Base-by-base conservation (phyloP, 176 grass and related monocot genomes). In the Bothriochloa decipiens region DNA sequence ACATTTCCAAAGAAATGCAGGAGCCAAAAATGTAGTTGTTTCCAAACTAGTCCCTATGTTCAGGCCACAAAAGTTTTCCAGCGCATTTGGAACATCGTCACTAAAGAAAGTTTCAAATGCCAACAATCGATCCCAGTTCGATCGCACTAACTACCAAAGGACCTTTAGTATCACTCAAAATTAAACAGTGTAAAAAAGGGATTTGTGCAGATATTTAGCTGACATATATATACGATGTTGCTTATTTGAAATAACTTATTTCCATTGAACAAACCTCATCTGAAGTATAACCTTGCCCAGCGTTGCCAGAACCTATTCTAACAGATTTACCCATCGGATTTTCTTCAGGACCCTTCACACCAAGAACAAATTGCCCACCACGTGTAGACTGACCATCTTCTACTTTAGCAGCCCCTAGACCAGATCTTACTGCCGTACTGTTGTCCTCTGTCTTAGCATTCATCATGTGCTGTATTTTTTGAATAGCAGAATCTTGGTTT, bases 261-360 rank as follows among this genome's bases (percentile, higher is more conserved):
- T 78, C 57, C 14, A 77, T 66, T 16, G 16, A 85, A 83, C 27
- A 72, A 74, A 45, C 4, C 96, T 99, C 96, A n/a, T 99, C 96
- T 63, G 93, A 99, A 41, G 93, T 99, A 81, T 99, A 99, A 42
- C 96, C 96, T 85, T 99, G 96, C 46, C 96, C 96, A 55, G 96
- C 96, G 74, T 99, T 99, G 40, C 96, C 96, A 81, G 93, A 96
- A 83, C 96, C 96, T 73, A 96, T 89, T 77, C 96, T 92, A 67
- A 74, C 41, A 78, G 93, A 90, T 57, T 96, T 99, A 52, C 75
- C 86, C 16, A 82, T 67, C 27, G 90, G 84, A 75, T 87, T 83
- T 79, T 99, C 96, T 81, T 99, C 96, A 17, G 85, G 77, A 20
- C 86, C 88, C 89, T 99, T 99, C 0, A 89, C 70, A 84, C 85